Evolutionary conservation across 2,329 filamentous ascomycete species (phyloP), one percentile per base, ranked within the genome.

Genomic region (Trichoderma pleuroti): DNA sequence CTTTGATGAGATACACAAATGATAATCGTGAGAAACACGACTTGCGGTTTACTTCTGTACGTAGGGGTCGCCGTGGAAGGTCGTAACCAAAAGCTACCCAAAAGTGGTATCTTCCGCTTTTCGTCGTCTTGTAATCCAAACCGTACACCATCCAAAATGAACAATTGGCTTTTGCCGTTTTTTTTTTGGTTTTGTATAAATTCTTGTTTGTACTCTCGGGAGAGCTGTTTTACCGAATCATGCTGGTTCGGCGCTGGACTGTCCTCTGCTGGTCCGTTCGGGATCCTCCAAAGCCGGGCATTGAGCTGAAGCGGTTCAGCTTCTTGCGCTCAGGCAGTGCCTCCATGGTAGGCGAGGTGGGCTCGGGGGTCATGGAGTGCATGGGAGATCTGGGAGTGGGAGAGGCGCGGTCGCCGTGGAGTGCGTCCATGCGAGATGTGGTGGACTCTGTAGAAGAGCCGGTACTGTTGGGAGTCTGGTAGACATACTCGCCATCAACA

Each of bases 401-500:
- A n/a, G 68, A 73, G 70, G 69, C 77, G 75, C 71, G 76, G 68
- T 79, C 79, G 72, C 78, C 78, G 76, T 81, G 80, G 21, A 83
- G 77, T 70, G 81, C 80, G 71, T 81, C 79, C 73, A 78, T 71
- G 75, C 77, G 73, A 73, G 73, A 72, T 57, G 81, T 80, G 68
- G 78, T 80, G 56, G 81, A 83, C 70, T 83, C 84, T 61, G 84
- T 80, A 6, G 86, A 88, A 21, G 86, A 88, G 70, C 87, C 87
- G 1, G 87, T 89, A 66, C 84, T 84, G 81, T 82, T 86, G 73
- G 88, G 87, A 0, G 86, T 88, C 78, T 90, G 86, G 86, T 94
- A 97, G 80, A 97, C 86, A 84, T 98, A 98, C 84, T 98, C 95
- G 82, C 94, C 96, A 80, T 98, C 93, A 74, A 98, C 92, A 82